These are phyloP conservation scores for Rhizophagus prolifer DNA, from an alignment of 192 early-diverging fungal species.

Conservation along the genomic window DNA sequence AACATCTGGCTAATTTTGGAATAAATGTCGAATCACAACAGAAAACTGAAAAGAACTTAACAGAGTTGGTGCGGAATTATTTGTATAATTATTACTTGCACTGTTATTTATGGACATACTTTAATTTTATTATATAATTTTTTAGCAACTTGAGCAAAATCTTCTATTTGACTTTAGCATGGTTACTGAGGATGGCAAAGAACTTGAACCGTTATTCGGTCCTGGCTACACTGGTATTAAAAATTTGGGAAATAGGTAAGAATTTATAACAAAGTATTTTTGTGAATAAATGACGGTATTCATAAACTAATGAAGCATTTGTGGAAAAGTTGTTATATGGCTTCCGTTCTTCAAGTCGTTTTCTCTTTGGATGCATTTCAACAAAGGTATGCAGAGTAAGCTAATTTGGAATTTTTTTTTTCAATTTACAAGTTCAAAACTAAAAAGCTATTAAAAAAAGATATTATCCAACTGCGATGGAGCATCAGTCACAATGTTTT, in stretches of 20 bases:
- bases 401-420: not conserved
- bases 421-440: not conserved
- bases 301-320: not conserved
- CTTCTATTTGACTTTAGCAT: constrained; percentile 97
- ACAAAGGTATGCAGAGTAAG: constrained; percentile 54
- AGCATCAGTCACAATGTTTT: constrained; percentile 53
- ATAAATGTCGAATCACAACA: constrained; percentile 80
- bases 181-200: constrained; percentile 92
- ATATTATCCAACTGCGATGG: constrained; percentile 38
- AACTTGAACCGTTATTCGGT: constrained; percentile 79
- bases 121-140: too few relatives aligned
- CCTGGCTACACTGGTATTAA: constrained; percentile 90
- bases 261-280: not conserved
- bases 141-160: constrained; percentile 92
- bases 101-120: not conserved
- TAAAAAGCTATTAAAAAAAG: not conserved
- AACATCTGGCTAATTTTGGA: constrained; percentile 83
- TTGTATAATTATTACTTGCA: too few relatives aligned
- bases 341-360: constrained; percentile 88
- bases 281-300: not conserved
- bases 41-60: constrained; percentile 91
- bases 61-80: constrained; percentile 72
- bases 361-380: constrained; percentile 76
- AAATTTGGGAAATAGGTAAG: constrained; percentile 91
- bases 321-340: constrained; percentile 88